phyloP scores from a whole-genome alignment of 2,329 filamentous ascomycete species.

The Nemania bipapillata region DNA sequence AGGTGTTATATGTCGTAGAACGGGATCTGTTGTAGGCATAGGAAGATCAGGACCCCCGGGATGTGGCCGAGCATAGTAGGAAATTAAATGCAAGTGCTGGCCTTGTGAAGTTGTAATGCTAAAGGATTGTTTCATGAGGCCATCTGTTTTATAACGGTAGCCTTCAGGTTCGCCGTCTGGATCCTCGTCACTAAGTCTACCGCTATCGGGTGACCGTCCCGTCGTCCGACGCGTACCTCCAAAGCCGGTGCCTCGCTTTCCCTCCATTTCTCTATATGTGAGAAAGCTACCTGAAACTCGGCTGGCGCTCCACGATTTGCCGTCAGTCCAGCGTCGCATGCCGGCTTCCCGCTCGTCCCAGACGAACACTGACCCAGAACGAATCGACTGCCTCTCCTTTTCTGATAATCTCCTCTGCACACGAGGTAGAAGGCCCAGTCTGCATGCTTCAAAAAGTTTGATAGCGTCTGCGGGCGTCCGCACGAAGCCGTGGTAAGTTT shows the following conservation, averaged over 20 bases:
- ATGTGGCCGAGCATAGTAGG: constrained; percentile 88
- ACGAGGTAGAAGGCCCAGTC: constrained; percentile 85
- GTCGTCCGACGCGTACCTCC: constrained; percentile 66
- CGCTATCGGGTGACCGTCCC: constrained; percentile 85
- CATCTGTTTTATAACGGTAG: constrained; percentile 94
- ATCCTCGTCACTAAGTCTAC: constrained; percentile 83
- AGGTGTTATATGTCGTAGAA: constrained; percentile 82
- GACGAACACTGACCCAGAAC: constrained; percentile 97
- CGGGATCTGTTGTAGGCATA: constrained; percentile 83
- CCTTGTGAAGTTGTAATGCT: constrained; percentile 91
- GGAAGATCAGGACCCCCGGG: constrained; percentile 76
- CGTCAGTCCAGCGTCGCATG: constrained; percentile 98
- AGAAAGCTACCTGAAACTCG: constrained; percentile 96
- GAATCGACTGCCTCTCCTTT: constrained; percentile 95
- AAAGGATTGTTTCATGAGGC: constrained; percentile 99
- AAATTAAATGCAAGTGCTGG: constrained; percentile 96
- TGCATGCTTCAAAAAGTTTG: constrained; percentile 97
- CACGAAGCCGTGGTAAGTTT: constrained; percentile 95
- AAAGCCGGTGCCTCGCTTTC: constrained; percentile 87
- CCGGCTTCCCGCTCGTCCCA: constrained; percentile 99
- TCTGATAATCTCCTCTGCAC: constrained; percentile 94
- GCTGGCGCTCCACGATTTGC: constrained; percentile 98
- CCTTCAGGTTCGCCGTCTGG: constrained; percentile 87
- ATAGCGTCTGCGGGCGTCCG: constrained; percentile 97
- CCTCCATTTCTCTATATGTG: constrained; percentile 98